A percentile compares a stretch with the other conserved stretches of the same genome.
Conservation (phyloP, 176 grass and related monocot species). For the Juncus inflexus region DNA sequence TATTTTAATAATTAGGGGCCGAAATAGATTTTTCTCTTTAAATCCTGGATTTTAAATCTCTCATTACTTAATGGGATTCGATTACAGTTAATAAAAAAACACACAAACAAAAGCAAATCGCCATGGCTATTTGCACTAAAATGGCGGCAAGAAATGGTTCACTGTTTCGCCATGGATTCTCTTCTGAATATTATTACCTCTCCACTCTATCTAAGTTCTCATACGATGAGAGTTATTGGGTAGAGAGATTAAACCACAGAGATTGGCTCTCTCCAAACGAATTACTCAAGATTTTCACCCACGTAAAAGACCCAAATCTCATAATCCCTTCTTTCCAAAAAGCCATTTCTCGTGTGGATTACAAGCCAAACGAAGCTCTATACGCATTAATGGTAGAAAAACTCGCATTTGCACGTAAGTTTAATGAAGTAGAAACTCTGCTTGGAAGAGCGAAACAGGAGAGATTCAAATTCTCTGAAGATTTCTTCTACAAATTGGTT, state of each 20-base stretch:
- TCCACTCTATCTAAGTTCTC: background rate
- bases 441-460: constrained; percentile 46
- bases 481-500: constrained; percentile 70
- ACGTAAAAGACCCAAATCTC: constrained; percentile 43
- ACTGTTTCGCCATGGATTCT: background rate
- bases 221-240: constrained; percentile 43
- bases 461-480: constrained; percentile 59
- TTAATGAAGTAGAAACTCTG: constrained; percentile 60
- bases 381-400: constrained; percentile 69
- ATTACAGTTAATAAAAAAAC: too few species aligned
- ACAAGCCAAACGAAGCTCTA: constrained; percentile 63
- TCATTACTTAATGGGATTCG: too few species aligned
- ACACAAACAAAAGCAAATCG: too few species aligned
- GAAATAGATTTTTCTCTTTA: too few species aligned
- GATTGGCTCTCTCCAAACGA: constrained; percentile 93
- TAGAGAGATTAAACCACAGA: constrained; percentile 63
- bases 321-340: constrained; percentile 49
- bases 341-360: constrained; percentile 46
- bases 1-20: too few species aligned
- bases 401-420: constrained; percentile 51
- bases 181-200: background rate
- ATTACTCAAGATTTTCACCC: constrained; percentile 63
- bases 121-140: constrained; percentile 1
- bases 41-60: too few species aligned
- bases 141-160: constrained; percentile 2